Evolutionary conservation across 331 rosid species (phyloP), one percentile per base, ranked within the genome.

Genomic region (Stylosanthes scabra): DNA sequence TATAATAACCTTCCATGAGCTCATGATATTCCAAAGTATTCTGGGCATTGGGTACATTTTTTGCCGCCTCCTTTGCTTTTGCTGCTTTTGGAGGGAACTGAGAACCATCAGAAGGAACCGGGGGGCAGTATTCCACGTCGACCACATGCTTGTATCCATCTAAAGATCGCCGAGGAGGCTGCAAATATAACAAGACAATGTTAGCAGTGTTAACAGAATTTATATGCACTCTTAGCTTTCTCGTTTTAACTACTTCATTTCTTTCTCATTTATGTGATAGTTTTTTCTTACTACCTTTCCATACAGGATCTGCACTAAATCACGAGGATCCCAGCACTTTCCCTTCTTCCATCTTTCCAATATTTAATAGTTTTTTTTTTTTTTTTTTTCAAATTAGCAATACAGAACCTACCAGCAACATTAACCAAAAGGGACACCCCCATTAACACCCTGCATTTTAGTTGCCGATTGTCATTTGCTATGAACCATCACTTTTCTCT

Each of bases 81-180:
- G 81, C 89, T 39, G 97, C 99, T 88, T 86, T 76, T 1, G 86
- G 93, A 73, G 96, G 93, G 70, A 86, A 95, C 50, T 86, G 90
- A 55, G 97, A 88, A 15, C 93, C 96, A 4, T 89, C 87, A 0
- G 97, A 91, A 52, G 96, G 82, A 59, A 88, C 84, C 0, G 97
- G 85, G 4, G 96, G 92, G 68, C 82, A 87, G 72, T 90, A 88
- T 45, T 88, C 97, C 55, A 92, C 96, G 47, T 84, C 93, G 50
- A 95, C 99, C 42, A 95, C 93, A 66, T 95, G 99, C 79, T 84
- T 81, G 89, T 91, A 95, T 63, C 97, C 97, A 79, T 85, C 97
- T 88, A 95, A 82, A 49, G 97, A 95, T 68, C 82, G 77, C 49
- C 84, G 87, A 72, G 97, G 90, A 58, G 96, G 96, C 97, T 93